phyloP scores from a whole-genome alignment of 148 eudicot species.

The Mesembryanthemum crystallinum region DNA sequence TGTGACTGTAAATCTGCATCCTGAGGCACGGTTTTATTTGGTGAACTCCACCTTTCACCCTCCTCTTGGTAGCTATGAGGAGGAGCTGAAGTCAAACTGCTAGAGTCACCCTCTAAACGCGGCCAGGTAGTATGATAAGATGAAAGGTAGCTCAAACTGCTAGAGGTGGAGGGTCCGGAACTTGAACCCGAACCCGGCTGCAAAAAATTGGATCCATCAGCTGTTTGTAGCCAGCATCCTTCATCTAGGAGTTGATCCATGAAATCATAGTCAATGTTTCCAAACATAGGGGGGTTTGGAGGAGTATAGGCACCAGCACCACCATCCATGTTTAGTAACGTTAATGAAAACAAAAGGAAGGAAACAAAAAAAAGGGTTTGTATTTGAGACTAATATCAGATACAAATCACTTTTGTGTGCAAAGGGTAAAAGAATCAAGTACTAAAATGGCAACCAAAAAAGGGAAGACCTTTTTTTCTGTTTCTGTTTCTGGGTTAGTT shows the following conservation, averaged over 20 bases:
- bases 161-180: constrained; percentile 31
- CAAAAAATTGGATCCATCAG: constrained; percentile 44
- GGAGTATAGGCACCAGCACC: constrained; percentile 51
- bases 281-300: constrained; percentile 33
- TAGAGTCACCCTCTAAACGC: constrained; percentile 25
- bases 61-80: constrained; percentile 30
- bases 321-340: constrained; percentile 45
- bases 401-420: neutral
- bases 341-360: neutral
- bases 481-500: neutral
- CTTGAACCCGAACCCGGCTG: constrained; percentile 21
- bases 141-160: constrained; percentile 37
- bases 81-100: constrained; percentile 29
- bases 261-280: constrained; percentile 52
- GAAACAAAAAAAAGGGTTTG: neutral
- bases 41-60: constrained; percentile 30
- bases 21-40: constrained; percentile 18
- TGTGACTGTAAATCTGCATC: constrained; percentile 18
- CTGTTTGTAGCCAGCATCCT: constrained; percentile 76
- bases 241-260: constrained; percentile 63
- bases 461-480: constrained; percentile 5
- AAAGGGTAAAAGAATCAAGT: neutral
- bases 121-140: constrained; percentile 11
- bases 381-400: constrained; percentile 5
- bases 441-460: neutral